Conservation (phyloP, 345 rosid genomes). For the Eucalyptus camaldulensis region DNA sequence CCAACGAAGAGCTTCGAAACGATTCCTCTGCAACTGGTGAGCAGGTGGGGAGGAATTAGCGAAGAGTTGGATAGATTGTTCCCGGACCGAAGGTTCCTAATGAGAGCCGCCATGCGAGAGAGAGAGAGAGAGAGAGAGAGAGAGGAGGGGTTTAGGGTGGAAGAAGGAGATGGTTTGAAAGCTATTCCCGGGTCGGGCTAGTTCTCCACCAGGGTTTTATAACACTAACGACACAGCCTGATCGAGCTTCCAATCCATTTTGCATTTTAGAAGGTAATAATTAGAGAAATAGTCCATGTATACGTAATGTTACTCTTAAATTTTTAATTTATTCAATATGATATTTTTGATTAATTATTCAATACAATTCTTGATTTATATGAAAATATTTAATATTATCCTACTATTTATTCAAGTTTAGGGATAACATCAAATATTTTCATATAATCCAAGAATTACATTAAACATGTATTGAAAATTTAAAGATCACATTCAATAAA, state of each 20-base stretch:
- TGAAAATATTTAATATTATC: not conserved
- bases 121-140: not conserved
- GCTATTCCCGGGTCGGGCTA: not conserved
- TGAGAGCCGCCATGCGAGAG: constrained; percentile 26
- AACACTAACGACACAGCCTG: not conserved
- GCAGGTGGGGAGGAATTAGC: constrained; percentile 6
- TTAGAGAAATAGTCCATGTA: not conserved
- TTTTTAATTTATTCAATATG: not conserved
- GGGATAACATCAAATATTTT: rapidly evolving
- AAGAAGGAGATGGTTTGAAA: not conserved
- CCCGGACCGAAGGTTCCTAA: constrained; percentile 5
- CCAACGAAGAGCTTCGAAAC: constrained; percentile 74
- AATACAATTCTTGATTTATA: rapidly evolving
- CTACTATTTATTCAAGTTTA: too few relatives aligned
- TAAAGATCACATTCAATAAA: not conserved
- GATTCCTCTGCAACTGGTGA: constrained; percentile 36
- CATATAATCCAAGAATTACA: rapidly evolving
- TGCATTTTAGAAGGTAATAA: not conserved
- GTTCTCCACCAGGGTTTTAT: not conserved
- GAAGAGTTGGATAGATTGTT: not conserved
- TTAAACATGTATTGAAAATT: too few relatives aligned
- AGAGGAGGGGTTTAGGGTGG: not conserved
- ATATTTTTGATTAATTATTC: not conserved
- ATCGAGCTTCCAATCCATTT: not conserved
- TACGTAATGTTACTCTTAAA: rapidly evolving